phyloP scores from a whole-genome alignment of 2,329 filamentous ascomycete species.

The Venturia oleaginea region DNA sequence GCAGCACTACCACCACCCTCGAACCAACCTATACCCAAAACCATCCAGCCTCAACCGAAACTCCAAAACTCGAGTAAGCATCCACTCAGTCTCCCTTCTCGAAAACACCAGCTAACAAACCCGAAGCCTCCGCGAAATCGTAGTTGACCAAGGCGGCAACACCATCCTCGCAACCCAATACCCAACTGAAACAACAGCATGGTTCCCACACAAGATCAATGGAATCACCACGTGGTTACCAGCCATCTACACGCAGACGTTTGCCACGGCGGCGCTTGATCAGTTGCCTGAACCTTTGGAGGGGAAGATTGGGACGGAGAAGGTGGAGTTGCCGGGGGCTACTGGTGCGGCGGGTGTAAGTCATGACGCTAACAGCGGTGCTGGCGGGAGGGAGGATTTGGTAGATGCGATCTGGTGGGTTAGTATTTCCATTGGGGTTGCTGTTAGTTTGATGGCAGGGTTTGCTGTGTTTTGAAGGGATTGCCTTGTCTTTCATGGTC shows the following conservation, averaged over 20 bases:
- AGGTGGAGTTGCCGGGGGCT: neutral
- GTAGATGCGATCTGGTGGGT: neutral
- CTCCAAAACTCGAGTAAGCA: neutral
- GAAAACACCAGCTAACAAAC: neutral
- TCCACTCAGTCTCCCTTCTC: neutral
- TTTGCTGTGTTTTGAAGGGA: neutral
- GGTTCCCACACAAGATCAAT: constrained; percentile 23
- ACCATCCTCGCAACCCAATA: constrained; percentile 9
- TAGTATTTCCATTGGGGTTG: neutral
- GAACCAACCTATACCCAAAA: neutral
- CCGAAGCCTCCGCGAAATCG: constrained; percentile 10
- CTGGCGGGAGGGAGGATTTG: neutral
- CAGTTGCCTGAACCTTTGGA: constrained; percentile 21
- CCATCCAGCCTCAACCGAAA: neutral
- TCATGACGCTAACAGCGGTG: neutral
- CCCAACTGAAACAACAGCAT: constrained; percentile 23
- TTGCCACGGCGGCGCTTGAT: constrained; percentile 17
- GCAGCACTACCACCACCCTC: neutral
- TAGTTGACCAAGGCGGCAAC: constrained; percentile 4
- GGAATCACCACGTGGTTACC: constrained; percentile 26
- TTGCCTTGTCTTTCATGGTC: no score
- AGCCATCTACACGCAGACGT: constrained; percentile 23
- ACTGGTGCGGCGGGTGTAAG: neutral
- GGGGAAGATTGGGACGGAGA: constrained; percentile 22
- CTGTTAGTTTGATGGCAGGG: neutral